Conservation (phyloP, 495 filamentous ascomycete genomes). For the Penicillium fimorum region DNA sequence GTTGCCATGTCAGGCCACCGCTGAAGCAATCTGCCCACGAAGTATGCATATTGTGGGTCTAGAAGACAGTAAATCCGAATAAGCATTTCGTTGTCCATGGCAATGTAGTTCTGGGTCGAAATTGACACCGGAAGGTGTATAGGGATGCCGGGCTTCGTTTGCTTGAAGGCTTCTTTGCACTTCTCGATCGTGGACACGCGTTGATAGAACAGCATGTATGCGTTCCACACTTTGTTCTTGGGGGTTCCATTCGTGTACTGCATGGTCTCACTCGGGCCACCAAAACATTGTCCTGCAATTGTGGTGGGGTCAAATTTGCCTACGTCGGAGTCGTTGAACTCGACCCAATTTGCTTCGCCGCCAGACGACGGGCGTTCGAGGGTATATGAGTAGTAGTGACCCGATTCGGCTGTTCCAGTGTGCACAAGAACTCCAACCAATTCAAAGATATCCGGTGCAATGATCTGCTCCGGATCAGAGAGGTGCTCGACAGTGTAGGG, state of each 20-base stretch:
- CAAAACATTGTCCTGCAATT: constrained; percentile 77
- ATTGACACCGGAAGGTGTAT: constrained; percentile 56
- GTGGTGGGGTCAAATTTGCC: constrained; percentile 67
- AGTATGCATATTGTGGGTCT: constrained; percentile 67
- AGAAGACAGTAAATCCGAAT: constrained; percentile 79
- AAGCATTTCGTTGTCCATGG: constrained; percentile 67
- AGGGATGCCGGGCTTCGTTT: constrained; percentile 39
- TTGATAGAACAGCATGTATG: constrained; percentile 98
- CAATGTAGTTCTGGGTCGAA: constrained; percentile 59
- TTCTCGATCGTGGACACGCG: constrained; percentile 63
- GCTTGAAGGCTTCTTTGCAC: constrained; percentile 28
- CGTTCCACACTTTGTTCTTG: constrained; percentile 72
- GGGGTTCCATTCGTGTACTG: constrained; percentile 43
- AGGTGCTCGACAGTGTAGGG: constrained; percentile 86
- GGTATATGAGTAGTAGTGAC: constrained; percentile 96
- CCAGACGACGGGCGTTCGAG: constrained; percentile 67
- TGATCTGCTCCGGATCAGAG: constrained; percentile 57
- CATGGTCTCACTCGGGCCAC: constrained; percentile 59
- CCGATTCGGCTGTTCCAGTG: constrained; percentile 86
- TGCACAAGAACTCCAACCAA: constrained; percentile 92
- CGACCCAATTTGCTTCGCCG: constrained; percentile 65
- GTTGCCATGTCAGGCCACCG: constrained; percentile 41
- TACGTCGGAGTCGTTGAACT: constrained; percentile 90
- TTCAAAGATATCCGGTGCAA: constrained; percentile 73
- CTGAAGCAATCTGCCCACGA: constrained; percentile 60